These are phyloP conservation scores for Colletotrichum camelliae DNA, from an alignment of 2,329 filamentous ascomycete species.

Conservation along the genomic window DNA sequence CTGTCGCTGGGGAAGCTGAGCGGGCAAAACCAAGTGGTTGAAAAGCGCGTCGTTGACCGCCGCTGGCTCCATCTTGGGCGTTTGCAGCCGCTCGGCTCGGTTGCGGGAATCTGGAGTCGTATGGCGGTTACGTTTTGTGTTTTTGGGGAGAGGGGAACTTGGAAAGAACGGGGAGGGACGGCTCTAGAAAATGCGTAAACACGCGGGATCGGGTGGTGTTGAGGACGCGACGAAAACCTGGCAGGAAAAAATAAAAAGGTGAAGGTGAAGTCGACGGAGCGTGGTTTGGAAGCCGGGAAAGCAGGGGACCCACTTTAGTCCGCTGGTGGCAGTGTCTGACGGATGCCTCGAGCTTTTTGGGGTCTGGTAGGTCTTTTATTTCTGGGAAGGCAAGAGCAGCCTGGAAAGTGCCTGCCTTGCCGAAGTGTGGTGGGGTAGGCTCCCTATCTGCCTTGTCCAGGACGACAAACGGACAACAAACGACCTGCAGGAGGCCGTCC, in stretches of 20 bases:
- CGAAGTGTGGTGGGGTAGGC: background rate
- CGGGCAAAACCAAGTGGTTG: conserved; percentile 10
- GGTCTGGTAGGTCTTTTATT: background rate
- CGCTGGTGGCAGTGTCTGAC: background rate
- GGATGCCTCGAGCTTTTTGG: background rate
- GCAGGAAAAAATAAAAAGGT: background rate
- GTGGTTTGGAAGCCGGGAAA: background rate
- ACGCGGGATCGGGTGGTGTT: background rate
- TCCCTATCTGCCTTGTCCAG: background rate
- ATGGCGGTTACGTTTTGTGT: background rate
- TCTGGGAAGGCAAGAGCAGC: background rate
- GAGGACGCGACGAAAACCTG: background rate
- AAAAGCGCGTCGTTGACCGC: conserved; percentile 10
- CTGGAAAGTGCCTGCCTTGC: background rate
- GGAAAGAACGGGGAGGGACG: background rate
- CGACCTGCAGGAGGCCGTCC: background rate
- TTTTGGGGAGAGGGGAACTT: background rate
- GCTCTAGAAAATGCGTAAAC: background rate
- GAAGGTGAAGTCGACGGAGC: background rate
- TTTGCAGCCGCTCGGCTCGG: background rate
- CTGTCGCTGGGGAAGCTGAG: conserved; percentile 7
- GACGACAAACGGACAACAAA: background rate
- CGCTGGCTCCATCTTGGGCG: background rate
- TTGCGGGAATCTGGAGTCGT: background rate
- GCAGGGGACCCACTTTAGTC: background rate